Conservation (phyloP, 305 asterid genomes). For the Fraxinus baroniana region DNA sequence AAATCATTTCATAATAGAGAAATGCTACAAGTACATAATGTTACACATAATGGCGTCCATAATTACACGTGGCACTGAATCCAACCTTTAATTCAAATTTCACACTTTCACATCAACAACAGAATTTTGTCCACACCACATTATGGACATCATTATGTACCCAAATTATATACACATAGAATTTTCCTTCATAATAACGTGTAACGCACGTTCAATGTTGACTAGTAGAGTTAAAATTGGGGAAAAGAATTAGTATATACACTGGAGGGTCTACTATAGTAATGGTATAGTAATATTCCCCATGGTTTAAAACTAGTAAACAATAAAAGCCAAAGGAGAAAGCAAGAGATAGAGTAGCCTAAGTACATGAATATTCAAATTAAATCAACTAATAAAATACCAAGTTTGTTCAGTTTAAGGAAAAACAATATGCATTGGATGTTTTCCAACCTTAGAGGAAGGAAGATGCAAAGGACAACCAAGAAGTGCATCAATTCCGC, state of each 20-base stretch:
- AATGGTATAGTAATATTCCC: background rate
- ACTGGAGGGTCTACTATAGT: background rate
- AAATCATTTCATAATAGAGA: too few relatives aligned
- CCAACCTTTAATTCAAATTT: too few relatives aligned
- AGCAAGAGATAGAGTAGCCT: constrained; percentile 4
- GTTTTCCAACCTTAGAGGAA: constrained; percentile 64
- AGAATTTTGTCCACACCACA: too few relatives aligned
- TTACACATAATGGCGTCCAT: too few relatives aligned
- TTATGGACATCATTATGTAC: too few relatives aligned
- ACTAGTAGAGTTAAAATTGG: background rate
- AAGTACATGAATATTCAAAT: constrained; percentile 12
- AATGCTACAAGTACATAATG: too few relatives aligned
- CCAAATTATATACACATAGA: too few relatives aligned
- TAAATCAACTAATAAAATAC: constrained; percentile 1
- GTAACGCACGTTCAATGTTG: too few relatives aligned
- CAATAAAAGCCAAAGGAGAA: constrained; percentile 1
- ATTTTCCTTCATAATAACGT: too few relatives aligned
- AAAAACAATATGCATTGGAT: constrained; percentile 20
- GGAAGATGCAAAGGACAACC: constrained; percentile 95
- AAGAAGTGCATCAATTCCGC: constrained; percentile 90
- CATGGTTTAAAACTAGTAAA: constrained; percentile 10
- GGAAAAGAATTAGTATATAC: constrained; percentile 3
- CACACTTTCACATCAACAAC: too few relatives aligned
- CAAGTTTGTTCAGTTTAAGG: constrained; percentile 4
- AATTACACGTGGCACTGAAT: too few relatives aligned